Conservation (phyloP, 2,329 filamentous ascomycete genomes). For the Aspergillus sp. region DNA sequence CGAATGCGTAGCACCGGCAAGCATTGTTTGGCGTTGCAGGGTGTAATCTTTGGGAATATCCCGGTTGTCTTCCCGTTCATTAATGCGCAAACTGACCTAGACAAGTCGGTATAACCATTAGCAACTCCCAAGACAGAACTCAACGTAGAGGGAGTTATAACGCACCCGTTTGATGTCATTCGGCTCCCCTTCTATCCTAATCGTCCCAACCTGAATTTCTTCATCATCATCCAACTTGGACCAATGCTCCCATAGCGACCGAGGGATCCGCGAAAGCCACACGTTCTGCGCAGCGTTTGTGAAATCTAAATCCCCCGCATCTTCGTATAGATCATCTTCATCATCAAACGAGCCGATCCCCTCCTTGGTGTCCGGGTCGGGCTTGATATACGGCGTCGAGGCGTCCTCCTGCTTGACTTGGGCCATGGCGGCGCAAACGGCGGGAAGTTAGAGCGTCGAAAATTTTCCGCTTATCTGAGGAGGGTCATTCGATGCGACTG, state of each 20-base stretch:
- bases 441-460: not conserved
- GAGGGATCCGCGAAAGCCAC: conserved; percentile 72
- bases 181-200: conserved; percentile 54
- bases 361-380: conserved; percentile 36
- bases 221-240: conserved; percentile 67
- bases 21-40: conserved; percentile 59
- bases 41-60: conserved; percentile 83
- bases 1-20: conserved; percentile 35
- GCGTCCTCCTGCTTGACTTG: conserved; percentile 37
- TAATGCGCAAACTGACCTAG: conserved; percentile 63
- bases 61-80: conserved; percentile 61
- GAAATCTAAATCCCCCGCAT: conserved; percentile 59
- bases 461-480: not conserved
- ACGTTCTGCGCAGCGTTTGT: conserved; percentile 40
- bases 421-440: conserved; percentile 20
- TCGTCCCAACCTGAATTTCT: conserved; percentile 72
- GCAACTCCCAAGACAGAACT: not conserved
- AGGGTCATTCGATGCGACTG: conserved; percentile 4
- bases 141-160: not conserved
- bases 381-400: conserved; percentile 31
- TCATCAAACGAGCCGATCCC: conserved; percentile 27
- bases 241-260: conserved; percentile 77
- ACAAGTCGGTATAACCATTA: conserved; percentile 25
- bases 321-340: conserved; percentile 66
- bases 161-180: conserved; percentile 45